Evolutionary conservation across 768 basidiomycete genomes (phyloP).

Genomic region (Paxillus involutus): DNA sequence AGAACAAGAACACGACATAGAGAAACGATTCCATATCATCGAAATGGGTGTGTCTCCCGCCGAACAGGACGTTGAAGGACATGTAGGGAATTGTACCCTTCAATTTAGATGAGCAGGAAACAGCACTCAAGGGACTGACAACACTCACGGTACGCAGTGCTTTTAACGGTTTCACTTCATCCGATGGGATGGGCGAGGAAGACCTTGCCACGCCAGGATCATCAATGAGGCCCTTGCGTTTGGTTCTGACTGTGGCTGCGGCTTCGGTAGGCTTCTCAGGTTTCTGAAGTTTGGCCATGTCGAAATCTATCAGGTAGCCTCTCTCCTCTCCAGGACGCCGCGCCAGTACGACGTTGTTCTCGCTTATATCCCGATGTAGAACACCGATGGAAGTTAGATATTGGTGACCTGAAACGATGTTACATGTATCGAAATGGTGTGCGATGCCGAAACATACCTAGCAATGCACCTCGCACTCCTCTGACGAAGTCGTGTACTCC

Average conservation of each 20-base stretch:
- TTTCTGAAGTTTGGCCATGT: constrained; percentile 12
- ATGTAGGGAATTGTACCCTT: too few species aligned
- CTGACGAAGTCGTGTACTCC: constrained; percentile 18
- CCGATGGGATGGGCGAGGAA: too few species aligned
- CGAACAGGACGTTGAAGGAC: too few species aligned
- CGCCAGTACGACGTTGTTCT: constrained; percentile 33
- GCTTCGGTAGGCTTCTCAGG: not conserved
- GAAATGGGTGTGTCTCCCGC: too few species aligned
- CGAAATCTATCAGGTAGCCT: constrained; percentile 34
- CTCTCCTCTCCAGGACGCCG: constrained; percentile 3
- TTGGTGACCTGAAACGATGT: constrained; percentile 12
- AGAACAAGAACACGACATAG: too few species aligned
- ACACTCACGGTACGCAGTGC: too few species aligned
- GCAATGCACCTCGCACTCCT: constrained; percentile 10
- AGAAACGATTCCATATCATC: too few species aligned
- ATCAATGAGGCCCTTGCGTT: too few species aligned
- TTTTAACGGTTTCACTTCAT: not conserved
- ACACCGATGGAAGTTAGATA: constrained; percentile 18
- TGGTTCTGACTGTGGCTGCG: too few species aligned
- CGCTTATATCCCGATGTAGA: constrained; percentile 34
- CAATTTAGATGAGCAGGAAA: too few species aligned
- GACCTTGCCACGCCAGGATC: not conserved
- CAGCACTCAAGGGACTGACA: too few species aligned
- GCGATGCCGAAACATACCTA: constrained; percentile 3
- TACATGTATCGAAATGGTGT: not conserved